Percentiles rank a stretch among this genome's conserved stretches.
Evolutionary conservation across 345 rosid genomes (phyloP).

Genomic region (Stellera chamaejasme): DNA sequence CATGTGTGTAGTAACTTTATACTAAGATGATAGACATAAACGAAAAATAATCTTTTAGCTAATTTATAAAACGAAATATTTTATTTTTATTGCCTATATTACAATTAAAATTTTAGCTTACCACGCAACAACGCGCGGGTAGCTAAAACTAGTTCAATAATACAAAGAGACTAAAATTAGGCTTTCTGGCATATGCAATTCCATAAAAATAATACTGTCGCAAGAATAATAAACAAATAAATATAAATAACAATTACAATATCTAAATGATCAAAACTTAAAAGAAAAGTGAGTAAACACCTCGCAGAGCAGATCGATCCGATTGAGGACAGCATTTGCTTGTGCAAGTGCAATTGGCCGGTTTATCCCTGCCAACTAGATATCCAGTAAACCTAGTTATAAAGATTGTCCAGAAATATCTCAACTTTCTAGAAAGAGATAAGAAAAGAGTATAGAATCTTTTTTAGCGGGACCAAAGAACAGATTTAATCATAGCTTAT

Average conservation of each 20-base stretch:
- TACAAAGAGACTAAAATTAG: not conserved
- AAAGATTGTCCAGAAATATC: not conserved
- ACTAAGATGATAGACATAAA: no score
- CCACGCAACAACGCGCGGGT: no score
- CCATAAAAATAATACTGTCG: not conserved
- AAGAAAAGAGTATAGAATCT: slow-evolving; percentile 6
- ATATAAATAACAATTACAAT: not conserved
- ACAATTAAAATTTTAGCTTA: no score
- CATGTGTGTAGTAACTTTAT: no score
- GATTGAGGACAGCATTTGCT: slow-evolving; percentile 88
- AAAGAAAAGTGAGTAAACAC: slow-evolving; percentile 20
- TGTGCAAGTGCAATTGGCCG: slow-evolving; percentile 86
- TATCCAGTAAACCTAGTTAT: slow-evolving; percentile 4
- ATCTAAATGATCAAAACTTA: slow-evolving; percentile 4
- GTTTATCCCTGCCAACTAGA: slow-evolving; percentile 84
- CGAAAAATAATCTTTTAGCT: no score
- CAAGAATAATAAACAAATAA: not conserved
- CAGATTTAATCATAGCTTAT: slow-evolving; percentile 1
- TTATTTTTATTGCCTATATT: no score
- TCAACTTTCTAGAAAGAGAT: slow-evolving; percentile 9
- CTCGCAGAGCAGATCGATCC: slow-evolving; percentile 92
- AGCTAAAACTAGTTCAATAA: no score
- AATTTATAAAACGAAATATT: no score
- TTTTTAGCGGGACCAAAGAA: no score
- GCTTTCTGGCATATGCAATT: slow-evolving; percentile 1